Base-by-base conservation (phyloP, 345 rosid genomes). In the Pseudoturritis turrita region DNA sequence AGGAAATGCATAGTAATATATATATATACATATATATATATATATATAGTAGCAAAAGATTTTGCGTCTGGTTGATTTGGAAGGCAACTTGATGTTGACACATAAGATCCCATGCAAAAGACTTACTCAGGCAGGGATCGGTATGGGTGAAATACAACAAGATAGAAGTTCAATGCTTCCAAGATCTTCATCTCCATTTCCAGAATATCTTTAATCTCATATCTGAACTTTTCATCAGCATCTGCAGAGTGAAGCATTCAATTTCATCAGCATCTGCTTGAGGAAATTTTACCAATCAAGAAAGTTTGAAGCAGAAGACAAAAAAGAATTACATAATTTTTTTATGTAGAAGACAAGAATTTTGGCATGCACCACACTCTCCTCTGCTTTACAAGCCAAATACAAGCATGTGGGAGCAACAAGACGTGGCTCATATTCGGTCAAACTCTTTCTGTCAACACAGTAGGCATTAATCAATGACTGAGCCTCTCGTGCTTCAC, bases 101-200 rank as follows among this genome's bases (percentile, higher is more conserved):
- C 31, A 64, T 8, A 47, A 8, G 67, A 57, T 65, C 60, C 29
- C 4, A 11, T 66, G 45, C 41, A 13, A 33, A 67, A 45, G 46
- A 68, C 88, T 83, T 81, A 94, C 98, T 83, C 92, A 54, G 92
- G 77, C 40, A 94, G 72, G 10, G 96, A 82, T 23, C 96, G 96
- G 70, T 94, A 94, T 25, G 97, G 98, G 77, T 94, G 98, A 72
- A 87, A 94, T 33, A 89, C 96, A 75, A 94, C 98, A 71, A 94
- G 80, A 80, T 94, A 90, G 72, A 89, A 94, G 79, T 89, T 81
- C 67, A 94, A 89, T 29, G 97, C 98, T 78, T 94, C 98, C 80
- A 94, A 79, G 68, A 94, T 79, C 83, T 91, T 94, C 98, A 94
- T 91, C 83, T 94, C 98, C 97, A 91, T 94, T 81, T 91, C 98